Conservation (phyloP, 352 stramenopile species). For the Pythium dissotocum region DNA sequence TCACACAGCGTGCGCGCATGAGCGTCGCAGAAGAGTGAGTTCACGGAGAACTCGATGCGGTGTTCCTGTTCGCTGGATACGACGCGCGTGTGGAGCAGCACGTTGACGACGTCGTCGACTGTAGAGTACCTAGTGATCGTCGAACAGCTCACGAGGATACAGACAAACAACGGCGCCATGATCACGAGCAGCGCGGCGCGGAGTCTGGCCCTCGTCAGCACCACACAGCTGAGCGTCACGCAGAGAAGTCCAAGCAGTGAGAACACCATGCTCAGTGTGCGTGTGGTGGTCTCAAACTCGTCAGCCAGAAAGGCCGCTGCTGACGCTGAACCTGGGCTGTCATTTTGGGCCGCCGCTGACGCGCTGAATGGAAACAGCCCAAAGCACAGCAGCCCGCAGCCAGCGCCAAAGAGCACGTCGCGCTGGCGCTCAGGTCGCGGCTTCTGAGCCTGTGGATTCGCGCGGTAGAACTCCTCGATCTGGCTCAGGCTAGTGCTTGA, state of each 20-base stretch:
- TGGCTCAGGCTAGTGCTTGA: neutral
- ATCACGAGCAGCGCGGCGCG: constrained; percentile 17
- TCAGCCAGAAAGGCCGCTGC: neutral
- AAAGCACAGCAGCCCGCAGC: constrained; percentile 33
- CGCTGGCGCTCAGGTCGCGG: constrained; percentile 16
- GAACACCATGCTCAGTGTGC: constrained; percentile 21
- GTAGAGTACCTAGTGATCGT: constrained; percentile 9
- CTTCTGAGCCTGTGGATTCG: neutral
- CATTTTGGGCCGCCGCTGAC: neutral
- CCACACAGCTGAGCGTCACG: constrained; percentile 30
- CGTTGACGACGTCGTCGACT: constrained; percentile 20
- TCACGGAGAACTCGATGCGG: constrained; percentile 22
- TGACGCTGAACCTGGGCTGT: neutral
- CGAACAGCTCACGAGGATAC: neutral
- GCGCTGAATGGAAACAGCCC: constrained; percentile 34
- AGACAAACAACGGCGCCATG: constrained; percentile 7
- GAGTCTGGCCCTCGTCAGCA: constrained; percentile 22
- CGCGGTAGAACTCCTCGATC: neutral
- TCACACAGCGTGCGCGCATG: constrained; percentile 19
- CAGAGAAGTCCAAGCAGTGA: constrained; percentile 21
- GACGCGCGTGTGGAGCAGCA: constrained; percentile 16
- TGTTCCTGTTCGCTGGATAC: constrained; percentile 14
- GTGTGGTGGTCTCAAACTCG: constrained; percentile 27
- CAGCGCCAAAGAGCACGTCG: constrained; percentile 34
- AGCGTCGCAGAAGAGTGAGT: constrained; percentile 27